Evolutionary conservation across 129 eudicot genomes (phyloP), one percentile per base, ranked within the genome.

Genomic region (Pulicaria dysenterica): DNA sequence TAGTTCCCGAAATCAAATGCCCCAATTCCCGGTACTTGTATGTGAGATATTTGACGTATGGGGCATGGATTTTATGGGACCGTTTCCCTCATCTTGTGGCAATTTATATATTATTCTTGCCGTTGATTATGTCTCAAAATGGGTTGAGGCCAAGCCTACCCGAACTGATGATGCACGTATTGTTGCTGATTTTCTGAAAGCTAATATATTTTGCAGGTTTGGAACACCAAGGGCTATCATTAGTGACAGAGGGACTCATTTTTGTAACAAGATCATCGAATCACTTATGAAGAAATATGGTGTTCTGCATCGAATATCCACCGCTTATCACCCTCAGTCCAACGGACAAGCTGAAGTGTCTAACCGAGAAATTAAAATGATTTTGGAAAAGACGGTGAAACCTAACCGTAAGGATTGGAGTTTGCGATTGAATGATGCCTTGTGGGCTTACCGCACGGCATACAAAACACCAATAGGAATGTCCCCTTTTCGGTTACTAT

Each of bases 341-440:
- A n/a, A n/a, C n/a, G n/a, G n/a, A n/a, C n/a, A n/a, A n/a, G n/a
- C n/a, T 45, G 55, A 74, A 3, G 41, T 63, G 7, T 74, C 79
- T 1, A 74, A 74, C 5, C 10, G 63, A 38, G 64, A 74, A 41
- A 64, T 74, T 43, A 63, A 74, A 42, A n/a, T 43, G 12, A 64
- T 50, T 5, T 6, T 75, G 1, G 66, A 75, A 17, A 75, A 64
- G 31, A 75, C 66, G 3, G 73, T 75, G 7, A 48, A 64, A 16
- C 64, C 67, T 2, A 75, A 53, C 17, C 57, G 56, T 13, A 64
- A 75, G 40, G 79, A 75, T 53, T 64, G 66, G 73, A 74, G 79
- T 14, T 4, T 54, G 3, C 5, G 43, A 8, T 15, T 74, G 5
- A 56, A 65, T 17, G 72, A 64, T 41, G 79, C 56, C 13, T 14